Base-by-base conservation (phyloP, 345 rosid species). In the Syzygium aqueum region DNA sequence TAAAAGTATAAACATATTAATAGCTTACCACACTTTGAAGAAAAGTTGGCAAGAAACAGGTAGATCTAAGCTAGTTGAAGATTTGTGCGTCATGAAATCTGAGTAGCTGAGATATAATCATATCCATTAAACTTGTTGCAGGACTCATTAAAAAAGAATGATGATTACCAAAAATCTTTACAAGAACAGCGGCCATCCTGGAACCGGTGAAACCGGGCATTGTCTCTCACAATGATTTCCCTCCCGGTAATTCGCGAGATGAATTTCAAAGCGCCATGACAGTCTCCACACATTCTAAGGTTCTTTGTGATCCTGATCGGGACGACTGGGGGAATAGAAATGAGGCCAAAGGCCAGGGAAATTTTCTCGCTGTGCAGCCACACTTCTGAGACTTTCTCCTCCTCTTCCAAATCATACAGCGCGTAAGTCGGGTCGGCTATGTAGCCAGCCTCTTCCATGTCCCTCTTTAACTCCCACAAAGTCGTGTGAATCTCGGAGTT, bases 261-360 rank as follows among this genome's bases (percentile, higher is more conserved):
- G 87, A 93, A 93, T 91, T 96, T 97, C 78, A 96, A 96, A 91
- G 94, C 93, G 86, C 93, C 92, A 50, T 96, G 99, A 84, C 98
- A 94, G 90, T 97, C 98, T 63, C 96, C 98, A 14, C 98, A 97
- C 77, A 96, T 97, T 87, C 98, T 91, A 77, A 96, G 98, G 86
- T 97, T 96, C 88, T 96, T 96, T 40, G 94, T 95, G 89, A 97
- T 97, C 86, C 98, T 92, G 33, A 96, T 91, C 7, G 99, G 99
- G 8, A 94, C 88, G 77, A 93, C 92, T 7, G 88, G 84, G 51
- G 95, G 96, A 30, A 97, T 84, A 61, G 94, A 90, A 51, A 96
- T 51, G 30, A 97, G 93, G 59, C 96, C 97, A 87, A 95, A 97
- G 3, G 99, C 97, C 78, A 97, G 89, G 83, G 99, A 97, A 80